Evolutionary conservation across 768 basidiomycete species (phyloP).

Genomic region (Russula dissimulans): DNA sequence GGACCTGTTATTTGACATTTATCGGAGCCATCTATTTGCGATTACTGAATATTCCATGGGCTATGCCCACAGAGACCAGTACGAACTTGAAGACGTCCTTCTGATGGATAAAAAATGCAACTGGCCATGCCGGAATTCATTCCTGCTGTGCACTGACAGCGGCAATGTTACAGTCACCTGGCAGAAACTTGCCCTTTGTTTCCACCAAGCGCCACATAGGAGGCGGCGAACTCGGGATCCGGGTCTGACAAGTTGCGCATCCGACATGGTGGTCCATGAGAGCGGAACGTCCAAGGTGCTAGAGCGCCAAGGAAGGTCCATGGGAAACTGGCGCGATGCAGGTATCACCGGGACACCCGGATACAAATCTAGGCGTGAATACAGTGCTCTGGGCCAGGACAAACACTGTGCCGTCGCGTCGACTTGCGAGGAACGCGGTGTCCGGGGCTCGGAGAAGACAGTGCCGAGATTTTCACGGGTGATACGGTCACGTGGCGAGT

Average conservation of each 20-base stretch:
- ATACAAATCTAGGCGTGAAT: too few relatives aligned
- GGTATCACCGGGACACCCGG: not conserved
- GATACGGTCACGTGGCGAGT: too few relatives aligned
- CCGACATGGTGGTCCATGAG: not conserved
- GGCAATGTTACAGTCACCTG: not conserved
- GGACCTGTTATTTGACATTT: slow-evolving; percentile 4
- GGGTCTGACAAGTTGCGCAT: not conserved
- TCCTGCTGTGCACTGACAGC: not conserved
- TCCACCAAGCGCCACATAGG: not conserved
- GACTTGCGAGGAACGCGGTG: too few relatives aligned
- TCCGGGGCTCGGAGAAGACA: too few relatives aligned
- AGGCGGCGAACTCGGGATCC: not conserved
- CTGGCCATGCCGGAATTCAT: not conserved
- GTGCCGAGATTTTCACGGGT: too few relatives aligned
- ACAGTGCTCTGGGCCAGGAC: too few relatives aligned
- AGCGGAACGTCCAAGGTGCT: not conserved
- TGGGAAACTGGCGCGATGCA: not conserved
- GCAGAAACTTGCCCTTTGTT: not conserved
- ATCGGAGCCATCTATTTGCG: not conserved
- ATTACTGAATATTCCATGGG: not conserved
- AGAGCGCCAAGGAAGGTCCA: too few relatives aligned
- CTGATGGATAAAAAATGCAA: too few relatives aligned
- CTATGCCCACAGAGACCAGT: not conserved
- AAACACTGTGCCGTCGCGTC: too few relatives aligned
- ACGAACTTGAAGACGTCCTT: too few relatives aligned